Evolutionary conservation across 2,329 filamentous ascomycete genomes (phyloP).

Genomic region (Mariannaea sp.): DNA sequence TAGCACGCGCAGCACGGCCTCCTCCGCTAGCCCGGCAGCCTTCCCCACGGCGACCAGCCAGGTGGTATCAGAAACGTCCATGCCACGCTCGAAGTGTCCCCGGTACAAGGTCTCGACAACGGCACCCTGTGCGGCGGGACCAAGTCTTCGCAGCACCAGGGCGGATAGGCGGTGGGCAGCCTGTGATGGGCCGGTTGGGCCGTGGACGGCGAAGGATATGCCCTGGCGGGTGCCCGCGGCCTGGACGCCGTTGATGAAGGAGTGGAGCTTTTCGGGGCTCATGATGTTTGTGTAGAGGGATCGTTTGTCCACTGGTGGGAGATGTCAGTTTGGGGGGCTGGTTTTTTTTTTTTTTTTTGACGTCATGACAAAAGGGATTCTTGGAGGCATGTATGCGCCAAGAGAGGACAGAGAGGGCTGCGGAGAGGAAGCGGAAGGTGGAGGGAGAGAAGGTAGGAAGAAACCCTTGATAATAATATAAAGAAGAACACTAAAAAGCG

Average conservation of each 20-base stretch:
- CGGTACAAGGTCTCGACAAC: constrained; percentile 50
- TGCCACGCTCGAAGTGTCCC: constrained; percentile 48
- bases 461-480: too few species aligned
- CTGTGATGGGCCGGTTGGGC: constrained; percentile 51
- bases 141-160: constrained; percentile 43
- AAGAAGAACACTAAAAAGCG: not conserved
- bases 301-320: constrained; percentile 41
- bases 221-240: constrained; percentile 42
- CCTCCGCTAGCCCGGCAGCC: constrained; percentile 36
- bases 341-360: too few species aligned
- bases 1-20: constrained; percentile 39
- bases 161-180: constrained; percentile 54
- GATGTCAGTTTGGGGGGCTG: not conserved
- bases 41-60: constrained; percentile 46
- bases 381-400: too few species aligned
- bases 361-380: too few species aligned
- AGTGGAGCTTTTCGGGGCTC: constrained; percentile 35
- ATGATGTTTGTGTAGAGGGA: constrained; percentile 44
- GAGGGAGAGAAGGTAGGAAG: too few species aligned
- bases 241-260: constrained; percentile 41
- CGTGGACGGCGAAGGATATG: constrained; percentile 48
- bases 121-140: constrained; percentile 43
- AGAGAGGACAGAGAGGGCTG: too few species aligned
- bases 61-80: constrained; percentile 47
- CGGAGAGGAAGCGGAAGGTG: too few species aligned